A percentile compares a stretch with the other conserved stretches of the same genome.
Evolutionary conservation across 2,329 filamentous ascomycete species (phyloP).

Genomic region (Paecilomyces formosus): DNA sequence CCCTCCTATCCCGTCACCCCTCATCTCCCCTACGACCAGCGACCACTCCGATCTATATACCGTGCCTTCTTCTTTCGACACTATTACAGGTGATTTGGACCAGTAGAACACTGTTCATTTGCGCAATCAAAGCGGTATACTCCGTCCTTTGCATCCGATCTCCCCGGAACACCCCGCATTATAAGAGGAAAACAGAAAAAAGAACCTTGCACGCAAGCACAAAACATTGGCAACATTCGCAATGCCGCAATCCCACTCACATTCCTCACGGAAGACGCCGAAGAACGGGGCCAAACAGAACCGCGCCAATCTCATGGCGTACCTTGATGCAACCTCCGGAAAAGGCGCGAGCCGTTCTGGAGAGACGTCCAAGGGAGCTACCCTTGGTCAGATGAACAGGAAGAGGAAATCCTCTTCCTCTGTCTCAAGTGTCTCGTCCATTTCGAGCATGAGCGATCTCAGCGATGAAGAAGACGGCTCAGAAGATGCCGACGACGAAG

Average conservation of each 20-base stretch:
- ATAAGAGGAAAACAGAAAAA: not conserved
- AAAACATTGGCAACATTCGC: not conserved
- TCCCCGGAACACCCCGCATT: not conserved
- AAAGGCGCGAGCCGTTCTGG: slow-evolving; percentile 14
- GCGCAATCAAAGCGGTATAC: not conserved
- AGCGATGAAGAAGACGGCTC: slow-evolving; percentile 30
- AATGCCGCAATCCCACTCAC: slow-evolving; percentile 12
- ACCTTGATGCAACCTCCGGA: slow-evolving; percentile 12
- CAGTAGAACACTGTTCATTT: not conserved
- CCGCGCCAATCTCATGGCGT: slow-evolving; percentile 13
- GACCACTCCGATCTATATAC: not conserved
- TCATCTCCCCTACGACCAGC: slow-evolving; percentile 7
- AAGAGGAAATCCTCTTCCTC: slow-evolving; percentile 30
- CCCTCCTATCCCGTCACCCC: slow-evolving; percentile 8
- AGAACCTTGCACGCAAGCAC: not conserved
- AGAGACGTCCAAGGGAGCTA: slow-evolving; percentile 17
- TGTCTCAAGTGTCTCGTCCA: slow-evolving; percentile 29
- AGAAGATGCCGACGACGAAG: slow-evolving; percentile 36
- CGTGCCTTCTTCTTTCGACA: not conserved
- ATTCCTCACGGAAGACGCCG: slow-evolving; percentile 19
- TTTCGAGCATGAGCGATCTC: slow-evolving; percentile 27
- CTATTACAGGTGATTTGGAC: not conserved
- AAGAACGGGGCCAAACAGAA: slow-evolving; percentile 18
- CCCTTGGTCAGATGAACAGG: slow-evolving; percentile 17
- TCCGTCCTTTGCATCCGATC: not conserved